Evolutionary conservation across 192 early-diverging fungal species (phyloP).

Genomic region (Coemansia sp.): DNA sequence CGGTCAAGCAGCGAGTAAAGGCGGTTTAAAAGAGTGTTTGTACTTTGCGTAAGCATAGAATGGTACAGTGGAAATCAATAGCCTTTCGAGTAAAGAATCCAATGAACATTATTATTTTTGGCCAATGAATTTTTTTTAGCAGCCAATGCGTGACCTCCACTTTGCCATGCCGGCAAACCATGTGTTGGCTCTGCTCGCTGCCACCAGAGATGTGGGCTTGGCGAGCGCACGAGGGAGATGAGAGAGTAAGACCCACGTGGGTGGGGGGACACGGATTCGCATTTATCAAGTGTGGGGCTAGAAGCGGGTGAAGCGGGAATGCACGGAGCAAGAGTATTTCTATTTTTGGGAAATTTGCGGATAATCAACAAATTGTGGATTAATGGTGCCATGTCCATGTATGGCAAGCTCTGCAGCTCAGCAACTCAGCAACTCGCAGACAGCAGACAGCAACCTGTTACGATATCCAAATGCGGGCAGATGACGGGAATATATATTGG

Average conservation of each 20-base stretch:
- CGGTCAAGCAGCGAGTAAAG: not conserved
- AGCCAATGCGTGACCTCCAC: not conserved
- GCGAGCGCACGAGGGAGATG: conserved; percentile 5
- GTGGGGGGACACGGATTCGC: not conserved
- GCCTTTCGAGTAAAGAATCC: not conserved
- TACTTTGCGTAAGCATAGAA: not conserved
- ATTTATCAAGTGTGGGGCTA: not conserved
- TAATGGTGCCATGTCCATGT: not conserved
- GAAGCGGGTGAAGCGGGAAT: not conserved
- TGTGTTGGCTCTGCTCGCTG: not conserved
- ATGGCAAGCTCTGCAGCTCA: conserved; percentile 2
- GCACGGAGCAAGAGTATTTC: not conserved
- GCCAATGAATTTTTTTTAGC: not conserved
- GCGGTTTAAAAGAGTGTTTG: not conserved
- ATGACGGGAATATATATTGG: not conserved
- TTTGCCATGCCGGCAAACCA: not conserved
- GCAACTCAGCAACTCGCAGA: conserved; percentile 1
- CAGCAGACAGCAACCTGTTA: not conserved
- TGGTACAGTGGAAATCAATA: not conserved
- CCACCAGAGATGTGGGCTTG: not conserved
- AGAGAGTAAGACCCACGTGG: not conserved
- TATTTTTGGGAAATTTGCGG: not conserved
- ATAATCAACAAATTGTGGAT: conserved; percentile 5
- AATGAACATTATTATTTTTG: not conserved
- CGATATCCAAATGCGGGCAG: conserved; percentile 1